Conservation (phyloP, 1,139 yeast species). For the Pichia sp. region DNA sequence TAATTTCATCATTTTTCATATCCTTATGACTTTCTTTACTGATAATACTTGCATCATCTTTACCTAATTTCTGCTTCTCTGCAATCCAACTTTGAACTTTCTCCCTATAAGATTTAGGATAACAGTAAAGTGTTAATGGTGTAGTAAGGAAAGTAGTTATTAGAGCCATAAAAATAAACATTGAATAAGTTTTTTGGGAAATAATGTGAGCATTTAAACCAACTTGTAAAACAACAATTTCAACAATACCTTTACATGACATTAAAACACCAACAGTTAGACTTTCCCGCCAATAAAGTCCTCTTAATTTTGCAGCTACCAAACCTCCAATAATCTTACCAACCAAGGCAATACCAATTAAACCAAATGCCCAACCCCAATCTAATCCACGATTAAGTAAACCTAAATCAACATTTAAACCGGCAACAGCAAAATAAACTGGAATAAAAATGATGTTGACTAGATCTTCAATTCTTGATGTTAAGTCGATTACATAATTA, state of each 20-base stretch:
- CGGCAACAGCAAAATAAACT: slow-evolving; percentile 72
- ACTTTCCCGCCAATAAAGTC: slow-evolving; percentile 65
- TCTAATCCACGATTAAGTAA: slow-evolving; percentile 55
- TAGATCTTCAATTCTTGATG: slow-evolving; percentile 70
- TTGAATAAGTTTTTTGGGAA: slow-evolving; percentile 57
- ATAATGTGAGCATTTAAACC: slow-evolving; percentile 69
- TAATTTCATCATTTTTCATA: slow-evolving; percentile 6
- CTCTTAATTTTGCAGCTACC: slow-evolving; percentile 53
- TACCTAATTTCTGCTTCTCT: slow-evolving; percentile 13
- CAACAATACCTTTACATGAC: slow-evolving; percentile 86
- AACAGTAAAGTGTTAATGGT: slow-evolving; percentile 54
- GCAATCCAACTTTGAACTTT: slow-evolving; percentile 34
- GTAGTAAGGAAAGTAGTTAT: slow-evolving; percentile 70
- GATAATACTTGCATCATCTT: not conserved
- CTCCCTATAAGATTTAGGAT: slow-evolving; percentile 57
- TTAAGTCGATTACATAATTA: slow-evolving; percentile 59
- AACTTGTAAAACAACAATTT: slow-evolving; percentile 67
- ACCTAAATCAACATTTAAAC: slow-evolving; percentile 62
- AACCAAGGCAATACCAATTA: slow-evolving; percentile 56
- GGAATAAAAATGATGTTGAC: slow-evolving; percentile 68
- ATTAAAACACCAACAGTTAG: slow-evolving; percentile 71
- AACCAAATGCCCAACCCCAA: slow-evolving; percentile 71
- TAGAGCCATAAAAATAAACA: slow-evolving; percentile 78
- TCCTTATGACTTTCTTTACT: not conserved
- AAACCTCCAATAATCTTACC: slow-evolving; percentile 66